phyloP scores from a whole-genome alignment of 495 filamentous ascomycete species.

The Wilcoxina mikolae region DNA sequence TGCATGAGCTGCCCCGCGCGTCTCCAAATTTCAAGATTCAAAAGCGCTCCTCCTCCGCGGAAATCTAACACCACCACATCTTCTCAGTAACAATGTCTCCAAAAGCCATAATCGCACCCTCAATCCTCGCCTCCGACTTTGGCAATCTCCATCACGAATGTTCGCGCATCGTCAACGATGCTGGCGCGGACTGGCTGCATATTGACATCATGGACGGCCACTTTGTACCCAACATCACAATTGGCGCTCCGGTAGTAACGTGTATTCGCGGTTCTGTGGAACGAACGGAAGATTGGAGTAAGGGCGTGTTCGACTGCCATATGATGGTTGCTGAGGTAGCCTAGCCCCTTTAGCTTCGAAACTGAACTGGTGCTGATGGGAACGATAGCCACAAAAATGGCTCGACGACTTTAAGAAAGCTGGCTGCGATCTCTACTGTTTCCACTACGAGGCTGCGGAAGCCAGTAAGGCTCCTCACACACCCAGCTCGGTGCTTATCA shows the following conservation, averaged over 20 bases:
- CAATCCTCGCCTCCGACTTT: constrained; percentile 94
- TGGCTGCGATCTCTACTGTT: constrained; percentile 96
- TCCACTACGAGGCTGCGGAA: constrained; percentile 96
- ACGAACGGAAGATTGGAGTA: constrained; percentile 40
- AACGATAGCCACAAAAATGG: constrained; percentile 80
- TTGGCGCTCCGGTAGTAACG: constrained; percentile 84
- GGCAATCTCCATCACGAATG: constrained; percentile 73
- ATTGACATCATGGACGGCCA: constrained; percentile 95
- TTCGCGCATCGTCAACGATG: constrained; percentile 52
- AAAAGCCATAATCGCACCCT: constrained; percentile 85
- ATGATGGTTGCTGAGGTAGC: constrained; percentile 98
- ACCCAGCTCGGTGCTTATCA: constrained; percentile 67
- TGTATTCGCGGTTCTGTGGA: constrained; percentile 79
- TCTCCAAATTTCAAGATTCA: too few species aligned
- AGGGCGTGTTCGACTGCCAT: constrained; percentile 95
- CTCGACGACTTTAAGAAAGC: constrained; percentile 84
- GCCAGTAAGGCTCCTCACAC: constrained; percentile 70
- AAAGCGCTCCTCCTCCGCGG: too few species aligned
- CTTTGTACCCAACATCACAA: constrained; percentile 97
- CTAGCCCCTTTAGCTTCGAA: neutral
- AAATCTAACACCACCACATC: too few species aligned
- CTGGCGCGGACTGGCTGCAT: constrained; percentile 81
- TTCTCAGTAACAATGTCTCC: too few species aligned
- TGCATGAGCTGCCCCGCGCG: too few species aligned
- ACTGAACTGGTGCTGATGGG: constrained; percentile 1